These are phyloP conservation scores for Moringa oleifera DNA, from an alignment of 345 rosid species.

Conservation along the genomic window DNA sequence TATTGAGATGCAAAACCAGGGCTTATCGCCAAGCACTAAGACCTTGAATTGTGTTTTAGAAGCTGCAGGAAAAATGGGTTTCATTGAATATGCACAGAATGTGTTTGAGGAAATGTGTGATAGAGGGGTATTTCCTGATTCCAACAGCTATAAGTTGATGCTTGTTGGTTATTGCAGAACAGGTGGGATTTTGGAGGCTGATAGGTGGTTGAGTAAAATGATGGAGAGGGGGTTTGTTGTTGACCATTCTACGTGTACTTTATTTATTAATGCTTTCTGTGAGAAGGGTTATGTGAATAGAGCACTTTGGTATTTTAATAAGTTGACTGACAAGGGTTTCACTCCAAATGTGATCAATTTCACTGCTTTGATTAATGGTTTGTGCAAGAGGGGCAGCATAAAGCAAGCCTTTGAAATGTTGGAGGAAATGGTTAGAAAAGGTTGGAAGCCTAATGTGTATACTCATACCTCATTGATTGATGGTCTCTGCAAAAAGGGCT, in stretches of 20 bases:
- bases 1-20: conserved; percentile 72
- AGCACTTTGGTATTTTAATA: conserved; percentile 64
- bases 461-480: conserved; percentile 76
- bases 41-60: conserved; percentile 47
- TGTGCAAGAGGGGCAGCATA: conserved; percentile 77
- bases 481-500: conserved; percentile 83
- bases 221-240: conserved; percentile 50
- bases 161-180: conserved; percentile 50
- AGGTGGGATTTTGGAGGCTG: conserved; percentile 57
- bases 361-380: conserved; percentile 67
- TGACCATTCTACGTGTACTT: conserved; percentile 69
- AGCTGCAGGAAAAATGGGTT: conserved; percentile 40
- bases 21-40: conserved; percentile 33
- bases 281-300: conserved; percentile 54
- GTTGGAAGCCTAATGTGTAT: conserved; percentile 83
- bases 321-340: conserved; percentile 54
- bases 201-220: conserved; percentile 69
- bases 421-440: conserved; percentile 77
- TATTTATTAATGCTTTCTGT: conserved; percentile 46
- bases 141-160: conserved; percentile 53
- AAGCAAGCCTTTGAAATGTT: conserved; percentile 83
- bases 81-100: conserved; percentile 51
- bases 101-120: conserved; percentile 74
- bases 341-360: conserved; percentile 74
- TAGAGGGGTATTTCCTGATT: conserved; percentile 61